A percentile compares a stretch with the other conserved stretches of the same genome.
Evolutionary conservation across 1,284 basidiomycete genomes (phyloP).

Genomic region (Apiotrichum gamsii): DNA sequence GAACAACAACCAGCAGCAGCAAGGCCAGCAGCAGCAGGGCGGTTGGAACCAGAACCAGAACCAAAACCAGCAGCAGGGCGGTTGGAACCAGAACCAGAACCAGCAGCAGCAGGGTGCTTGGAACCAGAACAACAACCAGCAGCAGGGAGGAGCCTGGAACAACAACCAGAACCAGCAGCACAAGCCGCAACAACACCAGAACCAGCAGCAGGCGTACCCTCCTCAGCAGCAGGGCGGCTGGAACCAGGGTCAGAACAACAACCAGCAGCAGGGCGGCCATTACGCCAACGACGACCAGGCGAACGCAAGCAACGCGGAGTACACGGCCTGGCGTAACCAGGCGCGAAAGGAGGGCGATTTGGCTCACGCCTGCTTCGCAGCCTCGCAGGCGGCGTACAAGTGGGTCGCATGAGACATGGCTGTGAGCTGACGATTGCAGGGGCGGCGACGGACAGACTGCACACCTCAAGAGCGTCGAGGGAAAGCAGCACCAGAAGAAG

Average conservation of each 20-base stretch:
- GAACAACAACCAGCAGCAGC: conserved; percentile 18
- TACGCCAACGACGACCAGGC: conserved; percentile 55
- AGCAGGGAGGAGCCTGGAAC: conserved; percentile 11
- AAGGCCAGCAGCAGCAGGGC: conserved; percentile 3
- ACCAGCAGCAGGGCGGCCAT: neutral
- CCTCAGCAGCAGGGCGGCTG: conserved; percentile 12
- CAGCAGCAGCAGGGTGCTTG: conserved; percentile 12
- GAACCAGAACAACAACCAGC: conserved; percentile 2
- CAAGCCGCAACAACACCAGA: conserved; percentile 10
- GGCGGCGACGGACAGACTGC: conserved; percentile 69
- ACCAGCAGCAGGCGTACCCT: conserved; percentile 17
- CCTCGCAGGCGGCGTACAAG: no score
- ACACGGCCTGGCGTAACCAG: conserved; percentile 60
- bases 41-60: conserved; percentile 2
- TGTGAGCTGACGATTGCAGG: conserved; percentile 11
- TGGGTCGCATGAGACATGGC: conserved; percentile 9
- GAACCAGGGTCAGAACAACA: neutral
- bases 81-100: conserved; percentile 19
- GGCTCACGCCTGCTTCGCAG: conserved; percentile 36
- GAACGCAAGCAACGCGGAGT: conserved; percentile 55
- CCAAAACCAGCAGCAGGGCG: conserved; percentile 3
- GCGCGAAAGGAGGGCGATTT: conserved; percentile 64
- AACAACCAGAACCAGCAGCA: conserved; percentile 6
- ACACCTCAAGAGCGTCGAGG: conserved; percentile 75
- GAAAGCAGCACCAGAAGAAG: conserved; percentile 69